phyloP scores from a whole-genome alignment of 2,329 filamentous ascomycete species.

The Elsinoe batatas region DNA sequence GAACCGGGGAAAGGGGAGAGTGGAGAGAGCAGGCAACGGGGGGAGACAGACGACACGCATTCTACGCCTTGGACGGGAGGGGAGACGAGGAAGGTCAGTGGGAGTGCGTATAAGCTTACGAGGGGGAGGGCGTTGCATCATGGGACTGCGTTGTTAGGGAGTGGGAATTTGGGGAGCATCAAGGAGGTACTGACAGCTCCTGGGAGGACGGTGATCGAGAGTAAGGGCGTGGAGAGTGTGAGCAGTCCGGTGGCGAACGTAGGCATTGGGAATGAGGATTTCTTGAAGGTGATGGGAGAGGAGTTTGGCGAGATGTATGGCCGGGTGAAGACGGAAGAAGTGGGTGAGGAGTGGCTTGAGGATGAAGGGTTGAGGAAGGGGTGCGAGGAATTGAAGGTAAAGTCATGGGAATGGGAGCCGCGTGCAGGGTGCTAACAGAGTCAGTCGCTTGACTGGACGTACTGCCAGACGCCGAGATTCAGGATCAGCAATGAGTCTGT shows the following conservation, averaged over 20 bases:
- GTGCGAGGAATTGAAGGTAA: slow-evolving; percentile 51
- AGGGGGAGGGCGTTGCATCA: slow-evolving; percentile 76
- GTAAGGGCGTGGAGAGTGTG: slow-evolving; percentile 84
- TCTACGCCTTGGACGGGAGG: slow-evolving; percentile 33
- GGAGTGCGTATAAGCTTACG: slow-evolving; percentile 90
- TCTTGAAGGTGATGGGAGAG: slow-evolving; percentile 38
- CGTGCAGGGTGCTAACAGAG: neutral
- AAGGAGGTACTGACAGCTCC: slow-evolving; percentile 66
- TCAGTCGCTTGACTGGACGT: slow-evolving; percentile 64
- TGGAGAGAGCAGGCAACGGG: slow-evolving; percentile 11
- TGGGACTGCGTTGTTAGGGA: slow-evolving; percentile 75
- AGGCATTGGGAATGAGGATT: slow-evolving; percentile 41
- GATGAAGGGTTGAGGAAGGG: slow-evolving; percentile 51
- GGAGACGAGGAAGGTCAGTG: slow-evolving; percentile 61
- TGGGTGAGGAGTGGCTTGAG: slow-evolving; percentile 46
- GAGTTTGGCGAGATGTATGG: slow-evolving; percentile 60
- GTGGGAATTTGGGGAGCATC: slow-evolving; percentile 62
- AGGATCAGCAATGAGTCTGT: slow-evolving; percentile 38
- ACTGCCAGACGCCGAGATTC: slow-evolving; percentile 77
- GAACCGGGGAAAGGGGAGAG: neutral
- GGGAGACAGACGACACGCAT: slow-evolving; percentile 32
- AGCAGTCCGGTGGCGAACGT: slow-evolving; percentile 77
- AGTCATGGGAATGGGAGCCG: slow-evolving; percentile 18
- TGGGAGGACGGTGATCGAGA: slow-evolving; percentile 63
- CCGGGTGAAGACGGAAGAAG: slow-evolving; percentile 16